Percentiles rank a stretch among this genome's conserved stretches.
Evolutionary conservation across 352 stramenopile genomes (phyloP).

Genomic region (Hyphochytrium catenoides): DNA sequence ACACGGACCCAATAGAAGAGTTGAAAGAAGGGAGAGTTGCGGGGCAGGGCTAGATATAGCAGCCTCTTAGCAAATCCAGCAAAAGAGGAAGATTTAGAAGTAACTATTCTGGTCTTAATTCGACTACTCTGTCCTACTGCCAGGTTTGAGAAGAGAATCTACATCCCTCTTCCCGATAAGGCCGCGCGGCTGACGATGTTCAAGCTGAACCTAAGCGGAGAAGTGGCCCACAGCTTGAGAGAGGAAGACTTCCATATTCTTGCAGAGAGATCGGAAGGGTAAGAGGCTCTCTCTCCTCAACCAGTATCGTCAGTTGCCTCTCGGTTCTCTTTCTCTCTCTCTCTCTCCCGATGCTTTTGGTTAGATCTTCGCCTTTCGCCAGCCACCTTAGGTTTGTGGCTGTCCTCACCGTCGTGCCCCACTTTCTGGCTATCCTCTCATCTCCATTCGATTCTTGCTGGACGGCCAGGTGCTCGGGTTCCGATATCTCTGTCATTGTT

Average conservation of each 20-base stretch:
- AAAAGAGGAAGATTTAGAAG: no score
- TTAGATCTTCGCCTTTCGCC: no score
- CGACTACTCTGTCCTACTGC: not conserved
- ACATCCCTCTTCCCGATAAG: constrained; percentile 87
- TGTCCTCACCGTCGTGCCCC: not conserved
- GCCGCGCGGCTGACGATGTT: constrained; percentile 82
- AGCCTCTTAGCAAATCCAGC: no score
- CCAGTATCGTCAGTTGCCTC: no score
- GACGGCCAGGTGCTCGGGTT: constrained; percentile 38
- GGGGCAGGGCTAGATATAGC: no score
- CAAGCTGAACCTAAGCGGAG: constrained; percentile 87
- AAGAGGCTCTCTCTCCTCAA: constrained; percentile 2
- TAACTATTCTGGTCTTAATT: not conserved
- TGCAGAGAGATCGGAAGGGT: constrained; percentile 77
- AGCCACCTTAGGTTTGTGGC: not conserved
- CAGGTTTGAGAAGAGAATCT: constrained; percentile 95
- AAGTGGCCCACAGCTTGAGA: constrained; percentile 78
- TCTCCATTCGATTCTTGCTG: constrained; percentile 13
- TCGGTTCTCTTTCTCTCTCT: no score
- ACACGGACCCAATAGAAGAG: no score
- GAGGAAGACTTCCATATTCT: constrained; percentile 81
- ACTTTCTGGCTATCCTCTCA: constrained; percentile 1
- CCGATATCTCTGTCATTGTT: constrained; percentile 90
- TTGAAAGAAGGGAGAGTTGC: no score
- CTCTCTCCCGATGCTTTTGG: no score